Evolutionary conservation across 805 yeast genomes (phyloP).

Genomic region (Candida caryicola): DNA sequence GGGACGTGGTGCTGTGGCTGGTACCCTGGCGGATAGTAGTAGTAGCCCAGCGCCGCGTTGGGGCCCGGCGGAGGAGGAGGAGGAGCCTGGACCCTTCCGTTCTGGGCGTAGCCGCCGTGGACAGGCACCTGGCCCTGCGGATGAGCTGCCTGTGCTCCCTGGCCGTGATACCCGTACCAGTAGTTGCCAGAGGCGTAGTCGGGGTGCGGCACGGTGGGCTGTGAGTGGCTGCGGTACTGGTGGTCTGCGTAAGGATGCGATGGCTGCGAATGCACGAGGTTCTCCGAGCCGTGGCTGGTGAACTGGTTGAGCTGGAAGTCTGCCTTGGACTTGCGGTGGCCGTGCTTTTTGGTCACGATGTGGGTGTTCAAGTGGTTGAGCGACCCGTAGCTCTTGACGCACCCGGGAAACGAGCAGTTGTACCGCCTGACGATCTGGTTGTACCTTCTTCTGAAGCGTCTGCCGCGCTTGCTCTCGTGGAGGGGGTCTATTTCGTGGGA

Average conservation of each 20-base stretch:
- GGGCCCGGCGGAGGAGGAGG: conserved; percentile 5
- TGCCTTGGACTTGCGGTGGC: conserved; percentile 40
- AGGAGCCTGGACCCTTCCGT: not conserved
- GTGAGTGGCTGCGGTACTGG: conserved; percentile 4
- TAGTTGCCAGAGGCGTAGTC: conserved; percentile 13
- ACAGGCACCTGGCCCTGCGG: not conserved
- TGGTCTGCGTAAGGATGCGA: conserved; percentile 1
- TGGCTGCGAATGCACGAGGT: not conserved
- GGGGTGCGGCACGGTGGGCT: conserved; percentile 1
- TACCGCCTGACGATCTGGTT: conserved; percentile 34
- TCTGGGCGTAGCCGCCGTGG: not conserved
- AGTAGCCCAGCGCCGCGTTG: not conserved
- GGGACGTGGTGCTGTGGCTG: conserved; percentile 1
- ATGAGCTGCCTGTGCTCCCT: not conserved
- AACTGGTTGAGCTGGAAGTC: conserved; percentile 30
- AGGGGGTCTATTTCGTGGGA: conserved; percentile 13
- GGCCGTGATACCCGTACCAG: conserved; percentile 16
- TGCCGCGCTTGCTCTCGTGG: conserved; percentile 24
- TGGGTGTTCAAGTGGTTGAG: conserved; percentile 44
- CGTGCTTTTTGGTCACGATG: conserved; percentile 44
- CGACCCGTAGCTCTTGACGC: conserved; percentile 42
- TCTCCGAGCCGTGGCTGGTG: conserved; percentile 8
- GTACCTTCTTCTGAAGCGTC: conserved; percentile 34
- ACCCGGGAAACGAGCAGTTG: conserved; percentile 36
- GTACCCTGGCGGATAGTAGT: conserved; percentile 5